Evolutionary conservation across 2,329 filamentous ascomycete genomes (phyloP).

Genomic region (Chaetothyriales sp.): DNA sequence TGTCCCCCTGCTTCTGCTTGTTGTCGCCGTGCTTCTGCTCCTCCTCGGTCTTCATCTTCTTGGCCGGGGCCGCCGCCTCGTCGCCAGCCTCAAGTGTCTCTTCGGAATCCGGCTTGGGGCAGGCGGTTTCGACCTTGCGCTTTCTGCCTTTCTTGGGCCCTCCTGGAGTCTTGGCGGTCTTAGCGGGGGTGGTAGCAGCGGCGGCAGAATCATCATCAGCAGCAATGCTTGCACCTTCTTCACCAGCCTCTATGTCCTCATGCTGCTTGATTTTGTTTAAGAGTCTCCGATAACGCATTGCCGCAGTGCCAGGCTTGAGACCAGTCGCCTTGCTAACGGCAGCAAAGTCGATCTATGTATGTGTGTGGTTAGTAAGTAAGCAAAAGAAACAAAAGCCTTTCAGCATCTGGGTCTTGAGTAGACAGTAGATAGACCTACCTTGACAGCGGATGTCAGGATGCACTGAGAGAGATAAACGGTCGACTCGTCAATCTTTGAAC

Average conservation of each 20-base stretch:
- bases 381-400: background rate
- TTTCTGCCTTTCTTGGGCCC: background rate
- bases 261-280: constrained; percentile 11
- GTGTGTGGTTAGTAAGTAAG: background rate
- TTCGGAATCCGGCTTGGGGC: background rate
- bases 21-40: constrained; percentile 69
- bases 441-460: background rate
- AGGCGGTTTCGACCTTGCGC: background rate
- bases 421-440: background rate
- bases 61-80: background rate
- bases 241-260: background rate
- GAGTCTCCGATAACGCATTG: constrained; percentile 26
- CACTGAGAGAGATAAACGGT: constrained; percentile 1
- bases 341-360: constrained; percentile 26
- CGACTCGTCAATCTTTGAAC: background rate
- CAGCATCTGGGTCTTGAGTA: background rate
- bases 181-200: background rate
- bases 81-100: background rate
- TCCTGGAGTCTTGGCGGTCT: background rate
- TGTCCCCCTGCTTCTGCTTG: no score
- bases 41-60: constrained; percentile 52
- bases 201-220: background rate
- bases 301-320: constrained; percentile 25
- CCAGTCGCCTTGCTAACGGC: constrained; percentile 22
- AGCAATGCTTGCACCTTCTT: background rate